Percentiles rank a stretch among this genome's conserved stretches.
Evolutionary conservation across 2,329 filamentous ascomycete genomes (phyloP).

Genomic region (Neopestalotiopsis sp.): DNA sequence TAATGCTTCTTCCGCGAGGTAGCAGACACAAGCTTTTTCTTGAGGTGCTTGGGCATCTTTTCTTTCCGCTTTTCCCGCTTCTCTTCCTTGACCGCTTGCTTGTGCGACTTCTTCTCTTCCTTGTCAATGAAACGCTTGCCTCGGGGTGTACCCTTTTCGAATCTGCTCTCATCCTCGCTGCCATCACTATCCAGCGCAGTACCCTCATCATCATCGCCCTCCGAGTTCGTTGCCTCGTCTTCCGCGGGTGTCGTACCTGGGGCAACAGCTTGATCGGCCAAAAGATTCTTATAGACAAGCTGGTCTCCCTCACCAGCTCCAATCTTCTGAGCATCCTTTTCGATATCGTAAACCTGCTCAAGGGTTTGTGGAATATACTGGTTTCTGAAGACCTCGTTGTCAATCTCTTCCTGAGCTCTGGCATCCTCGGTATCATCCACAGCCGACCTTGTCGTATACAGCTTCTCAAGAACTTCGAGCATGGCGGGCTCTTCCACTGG

Average conservation of each 20-base stretch:
- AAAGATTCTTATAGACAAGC: constrained; percentile 84
- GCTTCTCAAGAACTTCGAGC: constrained; percentile 63
- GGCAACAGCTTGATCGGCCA: constrained; percentile 70
- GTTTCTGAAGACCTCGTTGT: constrained; percentile 91
- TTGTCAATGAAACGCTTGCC: constrained; percentile 92
- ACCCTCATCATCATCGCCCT: constrained; percentile 53
- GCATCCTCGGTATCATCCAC: constrained; percentile 55
- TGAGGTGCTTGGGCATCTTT: constrained; percentile 95
- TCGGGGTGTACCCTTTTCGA: constrained; percentile 71
- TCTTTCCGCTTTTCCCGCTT: constrained; percentile 91
- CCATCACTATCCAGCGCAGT: constrained; percentile 49
- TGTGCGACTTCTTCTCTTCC: constrained; percentile 86
- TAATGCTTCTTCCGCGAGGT: constrained; percentile 68
- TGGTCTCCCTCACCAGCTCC: constrained; percentile 74
- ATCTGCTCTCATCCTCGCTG: constrained; percentile 53
- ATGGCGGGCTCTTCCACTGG: constrained; percentile 67
- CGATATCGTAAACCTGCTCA: constrained; percentile 95
- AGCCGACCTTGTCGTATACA: constrained; percentile 64
- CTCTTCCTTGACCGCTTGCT: constrained; percentile 90
- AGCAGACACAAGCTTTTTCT: constrained; percentile 81
- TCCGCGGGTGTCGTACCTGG: constrained; percentile 41
- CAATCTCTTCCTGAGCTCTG: constrained; percentile 69
- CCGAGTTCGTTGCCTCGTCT: constrained; percentile 40
- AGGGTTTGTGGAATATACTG: constrained; percentile 97
- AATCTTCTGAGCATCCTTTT: constrained; percentile 84